Conservation (phyloP, 345 rosid species). For the Tarenaya hassleriana region DNA sequence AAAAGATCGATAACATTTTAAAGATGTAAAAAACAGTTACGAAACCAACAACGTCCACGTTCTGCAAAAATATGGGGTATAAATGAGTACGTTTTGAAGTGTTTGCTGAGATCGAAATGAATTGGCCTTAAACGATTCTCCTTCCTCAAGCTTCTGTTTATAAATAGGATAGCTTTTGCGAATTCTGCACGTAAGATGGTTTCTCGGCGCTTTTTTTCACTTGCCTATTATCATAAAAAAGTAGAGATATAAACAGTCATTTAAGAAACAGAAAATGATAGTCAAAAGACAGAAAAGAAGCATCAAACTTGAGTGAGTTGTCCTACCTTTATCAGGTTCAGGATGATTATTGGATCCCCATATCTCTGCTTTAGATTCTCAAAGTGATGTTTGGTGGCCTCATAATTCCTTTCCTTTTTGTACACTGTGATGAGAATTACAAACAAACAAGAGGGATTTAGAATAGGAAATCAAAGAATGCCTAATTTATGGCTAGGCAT, state of each 20-base stretch:
- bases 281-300: conserved; percentile 1
- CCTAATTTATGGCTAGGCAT: neutral
- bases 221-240: conserved; percentile 38
- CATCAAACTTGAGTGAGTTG: conserved; percentile 8
- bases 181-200: conserved; percentile 65
- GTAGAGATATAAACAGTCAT: conserved; percentile 19
- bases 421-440: conserved; percentile 42
- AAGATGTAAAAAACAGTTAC: neutral
- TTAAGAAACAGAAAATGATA: conserved; percentile 1
- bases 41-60: neutral
- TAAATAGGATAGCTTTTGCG: conserved; percentile 52
- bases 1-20: neutral
- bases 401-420: conserved; percentile 52
- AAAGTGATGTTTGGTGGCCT: conserved; percentile 76
- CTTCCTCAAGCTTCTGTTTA: conserved; percentile 42
- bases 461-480: neutral
- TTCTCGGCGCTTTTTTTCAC: conserved; percentile 73
- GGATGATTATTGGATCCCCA: conserved; percentile 69
- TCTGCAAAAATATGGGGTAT: neutral
- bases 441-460: conserved; percentile 19
- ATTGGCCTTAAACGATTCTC: conserved; percentile 59
- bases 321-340: conserved; percentile 76
- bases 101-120: conserved; percentile 72
- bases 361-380: conserved; percentile 74
- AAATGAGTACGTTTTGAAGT: conserved; percentile 49